phyloP scores from a whole-genome alignment of 2,329 filamentous ascomycete species.

The Phialophora macrospora region DNA sequence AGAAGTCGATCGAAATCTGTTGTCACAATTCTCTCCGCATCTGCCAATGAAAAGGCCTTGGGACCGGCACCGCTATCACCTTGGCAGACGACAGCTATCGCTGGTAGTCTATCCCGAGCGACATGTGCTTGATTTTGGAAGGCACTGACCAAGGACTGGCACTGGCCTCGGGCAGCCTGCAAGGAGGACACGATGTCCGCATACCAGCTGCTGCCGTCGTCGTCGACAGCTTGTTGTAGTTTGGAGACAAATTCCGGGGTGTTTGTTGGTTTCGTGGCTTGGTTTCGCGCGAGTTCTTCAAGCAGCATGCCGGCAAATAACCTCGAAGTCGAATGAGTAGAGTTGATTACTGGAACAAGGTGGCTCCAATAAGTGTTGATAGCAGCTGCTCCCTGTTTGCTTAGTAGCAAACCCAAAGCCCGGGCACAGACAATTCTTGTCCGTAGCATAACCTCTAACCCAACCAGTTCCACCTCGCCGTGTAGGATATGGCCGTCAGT shows the following conservation, averaged over 20 bases:
- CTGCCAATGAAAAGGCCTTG: slow-evolving; percentile 84
- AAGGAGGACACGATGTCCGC: slow-evolving; percentile 88
- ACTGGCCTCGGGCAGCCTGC: slow-evolving; percentile 87
- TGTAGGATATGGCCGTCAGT: slow-evolving; percentile 98
- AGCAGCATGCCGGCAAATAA: slow-evolving; percentile 80
- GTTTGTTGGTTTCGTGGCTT: slow-evolving; percentile 44
- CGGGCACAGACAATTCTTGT: slow-evolving; percentile 86
- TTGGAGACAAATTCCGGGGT: slow-evolving; percentile 59
- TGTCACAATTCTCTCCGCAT: slow-evolving; percentile 84
- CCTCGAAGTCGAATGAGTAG: slow-evolving; percentile 82
- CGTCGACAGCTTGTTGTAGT: slow-evolving; percentile 77
- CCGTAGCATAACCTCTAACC: slow-evolving; percentile 82
- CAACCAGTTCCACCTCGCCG: slow-evolving; percentile 92
- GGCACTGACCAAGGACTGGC: slow-evolving; percentile 83
- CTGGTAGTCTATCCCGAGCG: slow-evolving; percentile 73
- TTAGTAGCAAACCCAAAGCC: slow-evolving; percentile 84
- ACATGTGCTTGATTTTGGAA: slow-evolving; percentile 92
- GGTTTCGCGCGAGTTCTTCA: slow-evolving; percentile 79
- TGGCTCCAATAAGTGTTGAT: slow-evolving; percentile 62
- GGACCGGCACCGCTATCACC: slow-evolving; percentile 90
- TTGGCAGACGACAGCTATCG: slow-evolving; percentile 87
- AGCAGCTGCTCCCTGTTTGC: slow-evolving; percentile 67
- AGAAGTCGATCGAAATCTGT: slow-evolving; percentile 88
- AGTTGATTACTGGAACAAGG: slow-evolving; percentile 72
- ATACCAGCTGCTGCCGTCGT: slow-evolving; percentile 80